Conservation (phyloP, 441 rosid species). For the Pelargonium australe region DNA sequence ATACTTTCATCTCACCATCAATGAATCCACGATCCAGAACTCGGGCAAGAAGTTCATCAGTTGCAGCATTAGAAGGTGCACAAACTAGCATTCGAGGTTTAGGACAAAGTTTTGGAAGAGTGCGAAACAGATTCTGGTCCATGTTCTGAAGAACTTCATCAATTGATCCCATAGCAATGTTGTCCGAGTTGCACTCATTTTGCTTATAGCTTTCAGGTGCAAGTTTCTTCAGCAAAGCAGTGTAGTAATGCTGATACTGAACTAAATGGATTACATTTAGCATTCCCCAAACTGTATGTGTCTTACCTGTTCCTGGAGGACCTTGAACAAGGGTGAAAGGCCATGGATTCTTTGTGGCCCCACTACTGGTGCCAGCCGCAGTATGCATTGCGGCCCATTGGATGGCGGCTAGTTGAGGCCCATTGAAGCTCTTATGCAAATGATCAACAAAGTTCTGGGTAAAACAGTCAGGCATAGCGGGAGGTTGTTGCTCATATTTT, state of each 20-base stretch:
- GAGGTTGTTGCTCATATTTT: slow-evolving; percentile 81
- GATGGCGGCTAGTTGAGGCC: slow-evolving; percentile 89
- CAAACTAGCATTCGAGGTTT: slow-evolving; percentile 98
- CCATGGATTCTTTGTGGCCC: slow-evolving; percentile 84
- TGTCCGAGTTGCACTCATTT: slow-evolving; percentile 65
- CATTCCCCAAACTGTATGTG: slow-evolving; percentile 99
- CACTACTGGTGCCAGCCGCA: slow-evolving; percentile 96
- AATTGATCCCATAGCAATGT: slow-evolving; percentile 65
- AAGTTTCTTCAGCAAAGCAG: slow-evolving; percentile 86
- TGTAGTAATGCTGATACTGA: slow-evolving; percentile 96
- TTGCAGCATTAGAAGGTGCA: slow-evolving; percentile 99
- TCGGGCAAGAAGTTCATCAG: slow-evolving; percentile 95
- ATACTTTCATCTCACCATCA: slow-evolving; percentile 98
- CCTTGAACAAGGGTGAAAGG: slow-evolving; percentile 99
- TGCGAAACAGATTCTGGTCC: slow-evolving; percentile 91
- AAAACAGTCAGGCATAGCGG: slow-evolving; percentile 92
- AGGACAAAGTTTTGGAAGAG: slow-evolving; percentile 90
- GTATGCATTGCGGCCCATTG: slow-evolving; percentile 99
- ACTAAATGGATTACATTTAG: slow-evolving; percentile 98
- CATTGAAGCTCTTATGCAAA: slow-evolving; percentile 75
- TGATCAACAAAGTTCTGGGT: slow-evolving; percentile 76
- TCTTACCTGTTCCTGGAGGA: slow-evolving; percentile 99
- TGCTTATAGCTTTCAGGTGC: slow-evolving; percentile 98
- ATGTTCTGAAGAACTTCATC: slow-evolving; percentile 98
- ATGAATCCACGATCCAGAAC: slow-evolving; percentile 97